Base-by-base conservation (phyloP, 768 basidiomycete species). In the Termitomyces sp. region DNA sequence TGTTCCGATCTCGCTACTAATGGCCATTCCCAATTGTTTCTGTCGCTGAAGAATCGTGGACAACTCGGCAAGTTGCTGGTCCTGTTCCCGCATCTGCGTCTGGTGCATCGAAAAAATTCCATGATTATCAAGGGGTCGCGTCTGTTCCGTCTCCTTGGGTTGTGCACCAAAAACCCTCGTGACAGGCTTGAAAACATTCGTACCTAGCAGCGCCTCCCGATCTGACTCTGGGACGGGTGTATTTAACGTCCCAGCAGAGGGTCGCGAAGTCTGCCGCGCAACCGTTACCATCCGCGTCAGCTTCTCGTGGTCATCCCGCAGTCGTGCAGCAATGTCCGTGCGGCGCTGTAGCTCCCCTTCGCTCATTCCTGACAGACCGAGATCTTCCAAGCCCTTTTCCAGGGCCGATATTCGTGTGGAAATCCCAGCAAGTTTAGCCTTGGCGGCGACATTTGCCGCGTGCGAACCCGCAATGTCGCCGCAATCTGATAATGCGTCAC, bases 341-440 rank as follows among this genome's bases (percentile, higher is more conserved):
- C 96, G 79, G 56, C 96, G 76, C 72, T 89, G 87, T 65, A 93
- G 76, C 77, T 98, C 96, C n/a, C 96, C 96, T 70, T 93, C 86
- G 62, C 84, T 87, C 80, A 98, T 82, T 38, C 90, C 92, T 43
- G 76, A 75, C 69, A 83, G 70, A 8, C 77, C 88, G 38, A 92
- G 77, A 41, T 75, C 79, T 64, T 81, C 76, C 64, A 95, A 73
- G 10, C 86, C 92, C 62, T 78, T 77, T 20, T 85, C 89, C 14
- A 98, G 78, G 2, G 70, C 77, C 5, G 86, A 85, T 22, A 95
- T 79, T n/a, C 93, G 80, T 33, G 82, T 75, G n/a, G 92, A 78
- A 57, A 87, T 75, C 50, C 85, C 84, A 24, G 91, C 90, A 36
- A 95, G 83, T 71, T 87, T 84, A 68, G 88, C 82, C 77, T 95